Base-by-base conservation (phyloP, 768 basidiomycete species). In the Boletus vinaceobasis region DNA sequence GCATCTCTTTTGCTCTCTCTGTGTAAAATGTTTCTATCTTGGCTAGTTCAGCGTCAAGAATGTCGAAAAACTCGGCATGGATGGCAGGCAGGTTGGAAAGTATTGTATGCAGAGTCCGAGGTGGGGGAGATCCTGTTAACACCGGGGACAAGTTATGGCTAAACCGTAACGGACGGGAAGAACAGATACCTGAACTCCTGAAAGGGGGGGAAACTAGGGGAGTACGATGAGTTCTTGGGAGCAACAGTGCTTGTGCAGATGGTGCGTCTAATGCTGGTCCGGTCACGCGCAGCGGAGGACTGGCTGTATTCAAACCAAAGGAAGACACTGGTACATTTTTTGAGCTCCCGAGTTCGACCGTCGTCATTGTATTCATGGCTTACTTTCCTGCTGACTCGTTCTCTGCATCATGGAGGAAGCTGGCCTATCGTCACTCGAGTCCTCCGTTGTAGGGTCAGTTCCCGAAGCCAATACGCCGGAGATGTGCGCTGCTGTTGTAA, bases 21-120 rank as follows among this genome's bases (percentile, higher is more conserved):
- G 80, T 63, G 67, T 91, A 98, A 70, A 99, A 99, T 1, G 74
- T 72, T 55, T 90, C 90, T 13, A 98, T 83, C 69, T 96, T 97
- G 21, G 87, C 83, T 3, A 98, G 75, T 66, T 99, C 87, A 1
- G 66, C 66, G 60, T 97, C 90, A 7, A 98, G 77, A 23, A 83
- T 75, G 3, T 82, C 77, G 56, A 98, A 90, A 74, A 97, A 98
- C 7, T 75, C 75, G 31, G 72, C 65, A 64, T 95, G 88, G 23
- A 78, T 72, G 0, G 82, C 76, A 13, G 84, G 77, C 19, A 94
- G 74, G 10, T 77, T 69, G 5, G 79, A 75, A 17, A 88, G 66
- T 26, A 90, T 69, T 21, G 78, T 73, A 23, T 69, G 72, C 15
- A 85, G 58, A 4, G 80, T 71, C 2, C 77, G 66, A 3, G 51